Conservation (phyloP, 2,329 filamentous ascomycete species). For the Fusarium temperatum region DNA sequence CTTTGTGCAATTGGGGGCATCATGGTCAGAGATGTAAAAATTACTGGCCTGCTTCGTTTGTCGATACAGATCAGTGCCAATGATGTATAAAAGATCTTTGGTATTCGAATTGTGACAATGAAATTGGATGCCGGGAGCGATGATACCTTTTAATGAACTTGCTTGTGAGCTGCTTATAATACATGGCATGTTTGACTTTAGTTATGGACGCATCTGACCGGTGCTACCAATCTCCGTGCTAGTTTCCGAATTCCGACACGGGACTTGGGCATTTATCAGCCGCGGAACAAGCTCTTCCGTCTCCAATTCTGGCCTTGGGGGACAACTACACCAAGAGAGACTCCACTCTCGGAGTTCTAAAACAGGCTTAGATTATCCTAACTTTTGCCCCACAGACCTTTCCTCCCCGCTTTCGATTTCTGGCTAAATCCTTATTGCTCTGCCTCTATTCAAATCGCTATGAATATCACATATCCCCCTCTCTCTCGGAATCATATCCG, state of each 20-base stretch:
- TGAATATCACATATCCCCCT: background rate
- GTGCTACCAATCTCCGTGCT: background rate
- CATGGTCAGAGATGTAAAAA: background rate
- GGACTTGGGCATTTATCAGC: background rate
- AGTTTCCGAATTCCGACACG: background rate
- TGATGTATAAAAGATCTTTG: too few relatives aligned
- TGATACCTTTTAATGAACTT: background rate
- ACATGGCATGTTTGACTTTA: background rate
- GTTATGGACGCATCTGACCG: background rate
- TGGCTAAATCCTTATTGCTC: background rate
- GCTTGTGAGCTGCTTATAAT: background rate
- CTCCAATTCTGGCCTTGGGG: background rate
- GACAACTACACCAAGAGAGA: background rate
- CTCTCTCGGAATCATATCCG: background rate
- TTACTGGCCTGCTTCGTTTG: background rate
- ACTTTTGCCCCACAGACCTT: background rate
- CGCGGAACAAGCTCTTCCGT: background rate
- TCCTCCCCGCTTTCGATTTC: background rate
- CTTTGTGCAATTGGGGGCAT: background rate
- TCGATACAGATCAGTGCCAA: too few relatives aligned
- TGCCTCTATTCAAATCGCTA: background rate
- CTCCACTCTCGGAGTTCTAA: background rate
- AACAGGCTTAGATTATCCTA: background rate
- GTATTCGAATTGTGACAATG: accelerated
- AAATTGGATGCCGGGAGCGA: accelerated